Evolutionary conservation across 176 grass and related monocot genomes (phyloP).

Genomic region (Luzula sylvatica): DNA sequence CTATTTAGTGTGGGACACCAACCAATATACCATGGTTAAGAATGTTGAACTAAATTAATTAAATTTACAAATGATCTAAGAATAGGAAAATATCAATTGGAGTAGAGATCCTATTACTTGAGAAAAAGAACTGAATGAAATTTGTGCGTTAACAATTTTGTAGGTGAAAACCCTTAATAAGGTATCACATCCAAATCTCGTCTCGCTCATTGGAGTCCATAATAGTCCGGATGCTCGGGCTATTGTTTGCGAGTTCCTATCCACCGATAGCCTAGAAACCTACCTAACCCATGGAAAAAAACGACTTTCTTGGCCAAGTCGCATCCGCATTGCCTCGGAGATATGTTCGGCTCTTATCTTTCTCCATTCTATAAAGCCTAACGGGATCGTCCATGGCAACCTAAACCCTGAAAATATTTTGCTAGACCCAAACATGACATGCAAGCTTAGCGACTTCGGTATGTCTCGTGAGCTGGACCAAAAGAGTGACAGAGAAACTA

Average conservation of each 20-base stretch:
- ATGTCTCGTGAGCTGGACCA: constrained; percentile 44
- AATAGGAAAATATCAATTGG: no score
- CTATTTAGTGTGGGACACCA: no score
- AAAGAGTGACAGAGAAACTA: constrained; percentile 34
- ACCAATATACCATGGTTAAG: no score
- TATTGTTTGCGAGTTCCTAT: constrained; percentile 51
- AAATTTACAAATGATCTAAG: no score
- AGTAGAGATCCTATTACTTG: neutral
- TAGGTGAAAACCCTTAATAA: constrained; percentile 47
- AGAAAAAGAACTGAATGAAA: neutral
- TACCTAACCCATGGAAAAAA: constrained; percentile 30
- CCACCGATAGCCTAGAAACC: constrained; percentile 56
- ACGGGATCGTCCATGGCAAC: constrained; percentile 47
- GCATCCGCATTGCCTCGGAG: constrained; percentile 38
- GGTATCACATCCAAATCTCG: constrained; percentile 64
- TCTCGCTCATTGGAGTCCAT: constrained; percentile 45
- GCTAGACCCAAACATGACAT: constrained; percentile 29
- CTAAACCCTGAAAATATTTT: constrained; percentile 68
- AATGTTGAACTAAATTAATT: no score
- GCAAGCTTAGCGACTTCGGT: constrained; percentile 63
- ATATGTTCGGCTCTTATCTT: constrained; percentile 68
- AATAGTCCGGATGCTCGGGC: constrained; percentile 42
- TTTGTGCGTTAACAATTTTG: constrained; percentile 9
- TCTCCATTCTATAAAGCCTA: constrained; percentile 45
- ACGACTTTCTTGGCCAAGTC: constrained; percentile 38